Percentiles rank a stretch among this genome's conserved stretches.
phyloP scores from a whole-genome alignment of 192 early-diverging fungal genomes.

The Blastocladiella britannica region DNA sequence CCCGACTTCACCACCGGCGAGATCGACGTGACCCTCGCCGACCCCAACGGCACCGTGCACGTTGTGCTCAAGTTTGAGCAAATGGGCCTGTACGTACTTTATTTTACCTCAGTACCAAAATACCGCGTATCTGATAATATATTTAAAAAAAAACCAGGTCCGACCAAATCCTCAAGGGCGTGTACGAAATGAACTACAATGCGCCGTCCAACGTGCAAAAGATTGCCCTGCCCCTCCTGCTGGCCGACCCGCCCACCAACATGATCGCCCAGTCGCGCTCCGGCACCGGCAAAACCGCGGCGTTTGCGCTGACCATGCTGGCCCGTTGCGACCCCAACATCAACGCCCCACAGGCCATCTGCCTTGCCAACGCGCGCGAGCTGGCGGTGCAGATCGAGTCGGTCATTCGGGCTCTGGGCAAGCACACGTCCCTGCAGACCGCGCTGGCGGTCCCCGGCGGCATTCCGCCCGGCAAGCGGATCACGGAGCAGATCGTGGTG shows the following conservation, averaged over 20 bases:
- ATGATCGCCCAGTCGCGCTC: conserved; percentile 98
- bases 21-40: conserved; percentile 38
- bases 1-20: too few species aligned
- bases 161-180: conserved; percentile 70
- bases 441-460: conserved; percentile 60
- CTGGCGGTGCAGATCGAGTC: conserved; percentile 87
- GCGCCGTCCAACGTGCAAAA: conserved; percentile 93
- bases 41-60: conserved; percentile 51
- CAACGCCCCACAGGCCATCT: conserved; percentile 58
- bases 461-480: conserved; percentile 24
- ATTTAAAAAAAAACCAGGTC: too few species aligned
- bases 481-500: conserved; percentile 64
- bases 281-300: conserved; percentile 95
- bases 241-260: conserved; percentile 71
- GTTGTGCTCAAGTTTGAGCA: conserved; percentile 59
- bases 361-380: conserved; percentile 81
- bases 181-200: conserved; percentile 85
- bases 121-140: too few species aligned
- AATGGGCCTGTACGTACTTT: conserved; percentile 26
- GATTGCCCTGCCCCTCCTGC: conserved; percentile 67
- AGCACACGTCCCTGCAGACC: conserved; percentile 57
- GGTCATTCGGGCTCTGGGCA: conserved; percentile 74
- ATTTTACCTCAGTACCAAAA: neutral
- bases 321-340: conserved; percentile 53
- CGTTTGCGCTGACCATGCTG: conserved; percentile 83